Evolutionary conservation across 1,284 basidiomycete species (phyloP), one percentile per base, ranked within the genome.

Genomic region (Athelia psychrophila): DNA sequence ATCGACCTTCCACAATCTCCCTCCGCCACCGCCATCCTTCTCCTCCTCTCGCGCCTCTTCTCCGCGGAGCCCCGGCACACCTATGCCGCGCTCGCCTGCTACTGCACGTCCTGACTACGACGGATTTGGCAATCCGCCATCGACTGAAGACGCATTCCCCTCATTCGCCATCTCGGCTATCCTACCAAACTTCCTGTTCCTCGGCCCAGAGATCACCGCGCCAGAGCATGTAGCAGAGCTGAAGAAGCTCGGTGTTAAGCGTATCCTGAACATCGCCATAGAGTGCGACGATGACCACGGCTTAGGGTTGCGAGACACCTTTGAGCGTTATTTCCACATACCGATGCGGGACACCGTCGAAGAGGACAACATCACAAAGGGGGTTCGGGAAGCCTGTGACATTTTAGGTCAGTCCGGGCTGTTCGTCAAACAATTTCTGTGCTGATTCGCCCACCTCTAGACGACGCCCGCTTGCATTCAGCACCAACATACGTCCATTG

Each of bases 281-380:
- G 96, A 98, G 68, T 95, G 93, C 65, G 86, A 93, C 58, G 83
- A 94, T 59, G 86, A 93, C 64, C 83, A 87, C 51, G 90, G 85
- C 0, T 70, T 95, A 54, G 70, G 74, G 19, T 62, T 95, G 54
- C 75, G 75, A 25, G 75, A 81, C 49, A 74, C 75, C 22, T 96
- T 98, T 64, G 88, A 92, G 57, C 81, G 82, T 56, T 97, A 98
- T 66, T 75, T 82, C 46, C 86, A 86, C 59, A 88, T 98, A 33
- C 91, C 93, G 2, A 94, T 98, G 90, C 78, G 92, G 58, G 95
- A 98, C 72, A 93, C 85, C 2, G 93, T 98, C 15, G 95, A 98
- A 66, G 95, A 98, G 68, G 88, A 90, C 52, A 91, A 90, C 47
- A 91, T 98, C 38, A 83, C 84, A n/a, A 77, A 78, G 45, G 90